phyloP scores from a whole-genome alignment of 352 stramenopile species.

The Phytophthora europaea region DNA sequence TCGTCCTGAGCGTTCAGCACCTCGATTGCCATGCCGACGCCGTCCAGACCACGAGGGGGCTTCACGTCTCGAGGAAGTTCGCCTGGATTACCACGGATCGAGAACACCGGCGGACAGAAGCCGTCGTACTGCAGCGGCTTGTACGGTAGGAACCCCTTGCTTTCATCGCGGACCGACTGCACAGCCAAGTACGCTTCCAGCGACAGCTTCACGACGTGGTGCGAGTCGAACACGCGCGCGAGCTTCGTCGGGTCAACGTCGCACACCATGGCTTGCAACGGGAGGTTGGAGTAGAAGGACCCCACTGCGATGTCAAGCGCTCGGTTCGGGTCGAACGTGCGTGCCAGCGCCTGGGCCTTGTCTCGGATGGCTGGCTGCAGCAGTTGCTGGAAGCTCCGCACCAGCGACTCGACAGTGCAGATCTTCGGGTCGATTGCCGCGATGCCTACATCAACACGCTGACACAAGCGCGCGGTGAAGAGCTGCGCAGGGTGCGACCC shows the following conservation, averaged over 20 bases:
- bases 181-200: slow-evolving; percentile 45
- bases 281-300: slow-evolving; percentile 77
- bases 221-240: slow-evolving; percentile 49
- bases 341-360: slow-evolving; percentile 46
- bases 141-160: slow-evolving; percentile 41
- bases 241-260: slow-evolving; percentile 45
- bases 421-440: slow-evolving; percentile 59
- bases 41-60: slow-evolving; percentile 19
- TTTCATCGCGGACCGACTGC: slow-evolving; percentile 31
- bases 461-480: slow-evolving; percentile 79
- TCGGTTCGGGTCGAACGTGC: slow-evolving; percentile 64
- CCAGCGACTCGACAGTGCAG: slow-evolving; percentile 69
- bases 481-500: slow-evolving; percentile 91
- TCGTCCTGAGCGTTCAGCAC: slow-evolving; percentile 23
- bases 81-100: slow-evolving; percentile 24
- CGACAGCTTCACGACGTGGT: slow-evolving; percentile 40
- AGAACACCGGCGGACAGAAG: slow-evolving; percentile 29
- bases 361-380: slow-evolving; percentile 45
- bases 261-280: slow-evolving; percentile 84
- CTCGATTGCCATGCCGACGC: slow-evolving; percentile 20
- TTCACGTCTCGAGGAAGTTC: slow-evolving; percentile 26
- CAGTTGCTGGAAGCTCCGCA: slow-evolving; percentile 67
- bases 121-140: slow-evolving; percentile 41
- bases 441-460: slow-evolving; percentile 72
- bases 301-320: slow-evolving; percentile 71